Base-by-base conservation (phyloP, 352 stramenopile species). In the Pythium volutum region DNA sequence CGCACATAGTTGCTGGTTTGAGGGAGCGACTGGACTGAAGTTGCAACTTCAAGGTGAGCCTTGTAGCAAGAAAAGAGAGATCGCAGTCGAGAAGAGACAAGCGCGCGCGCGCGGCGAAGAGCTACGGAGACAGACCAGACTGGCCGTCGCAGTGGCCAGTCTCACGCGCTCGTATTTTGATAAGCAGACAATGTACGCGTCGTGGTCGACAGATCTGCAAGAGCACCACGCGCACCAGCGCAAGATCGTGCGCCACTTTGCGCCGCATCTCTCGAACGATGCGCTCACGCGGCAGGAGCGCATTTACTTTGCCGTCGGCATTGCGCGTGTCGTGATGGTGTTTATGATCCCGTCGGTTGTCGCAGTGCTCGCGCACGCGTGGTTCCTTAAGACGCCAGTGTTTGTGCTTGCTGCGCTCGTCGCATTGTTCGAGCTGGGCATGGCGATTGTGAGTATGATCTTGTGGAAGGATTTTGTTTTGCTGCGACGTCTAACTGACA, bases 161-260 rank as follows among this genome's bases (percentile, higher is more conserved):
- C 26, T 15, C 46, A 12, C 46, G 4, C 20, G 50, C 25, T 22
- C 22, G 20, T 9, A 22, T 29, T n/a, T n/a, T n/a, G n/a, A n/a
- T n/a, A n/a, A 31, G 14, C 20, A 10, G 27, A n/a, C 45, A 25
- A 74, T 85, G 72, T 70, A 70, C 66, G 55, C 66, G 62, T 57
- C 66, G 39, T 55, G 64, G 52, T 63, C 67, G 14, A 69, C 38
- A 11, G 71, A 73, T 27, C 41, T 76, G 47, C 55, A 64, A 14
- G 61, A 69, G 41, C 70, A 81, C 65, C 69, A 80, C 29, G 78
- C 77, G 39, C 81, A 89, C 64, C 76, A 83, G 69, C 77, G 79
- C 55, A 84, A 85, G 58, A 86, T 91, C 71, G 76, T 91, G 50
- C 77, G 81, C 36, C 64, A 75, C 63, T 93, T 93, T 26, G 81